Evolutionary conservation across 1,139 yeast genomes (phyloP).

Genomic region (Chernovozyma sophiae-reginae): DNA sequence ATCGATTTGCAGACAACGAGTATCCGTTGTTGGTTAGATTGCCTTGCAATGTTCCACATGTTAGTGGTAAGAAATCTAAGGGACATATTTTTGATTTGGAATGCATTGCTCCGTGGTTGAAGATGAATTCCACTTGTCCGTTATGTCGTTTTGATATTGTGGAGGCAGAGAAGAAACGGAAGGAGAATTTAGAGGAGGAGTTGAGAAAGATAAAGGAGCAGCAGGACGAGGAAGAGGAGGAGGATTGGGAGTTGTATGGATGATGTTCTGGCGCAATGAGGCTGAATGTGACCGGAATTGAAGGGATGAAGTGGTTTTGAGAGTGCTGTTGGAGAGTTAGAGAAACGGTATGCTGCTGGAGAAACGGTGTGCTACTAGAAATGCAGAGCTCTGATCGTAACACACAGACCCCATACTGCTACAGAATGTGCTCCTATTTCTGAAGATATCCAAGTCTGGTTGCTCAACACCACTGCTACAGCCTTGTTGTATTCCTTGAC

Average conservation of each 20-base stretch:
- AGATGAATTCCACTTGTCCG: constrained; percentile 79
- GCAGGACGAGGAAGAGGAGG: constrained; percentile 64
- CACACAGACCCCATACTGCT: too few relatives aligned
- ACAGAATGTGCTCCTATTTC: too few relatives aligned
- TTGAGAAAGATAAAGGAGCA: constrained; percentile 46
- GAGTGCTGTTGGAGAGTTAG: too few relatives aligned
- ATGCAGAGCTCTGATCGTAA: too few relatives aligned
- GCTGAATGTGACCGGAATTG: too few relatives aligned
- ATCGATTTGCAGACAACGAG: constrained; percentile 62
- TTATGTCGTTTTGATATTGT: constrained; percentile 74
- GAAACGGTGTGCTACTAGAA: too few relatives aligned
- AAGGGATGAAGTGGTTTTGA: too few relatives aligned
- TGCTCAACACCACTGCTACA: too few relatives aligned
- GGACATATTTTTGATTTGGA: constrained; percentile 82
- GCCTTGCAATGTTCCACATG: constrained; percentile 56
- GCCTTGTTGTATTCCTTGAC: too few relatives aligned
- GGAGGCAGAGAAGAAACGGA: constrained; percentile 36
- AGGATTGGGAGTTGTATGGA: constrained; percentile 77
- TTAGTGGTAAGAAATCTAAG: constrained; percentile 17
- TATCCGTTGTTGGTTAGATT: constrained; percentile 77
- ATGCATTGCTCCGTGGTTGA: constrained; percentile 88
- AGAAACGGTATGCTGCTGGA: too few relatives aligned
- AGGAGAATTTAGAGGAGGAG: constrained; percentile 37
- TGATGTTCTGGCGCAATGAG: too few relatives aligned
- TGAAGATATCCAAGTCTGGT: too few relatives aligned